These are phyloP conservation scores for Boletus tomentosulus DNA, from an alignment of 768 basidiomycete genomes.

Conservation along the genomic window DNA sequence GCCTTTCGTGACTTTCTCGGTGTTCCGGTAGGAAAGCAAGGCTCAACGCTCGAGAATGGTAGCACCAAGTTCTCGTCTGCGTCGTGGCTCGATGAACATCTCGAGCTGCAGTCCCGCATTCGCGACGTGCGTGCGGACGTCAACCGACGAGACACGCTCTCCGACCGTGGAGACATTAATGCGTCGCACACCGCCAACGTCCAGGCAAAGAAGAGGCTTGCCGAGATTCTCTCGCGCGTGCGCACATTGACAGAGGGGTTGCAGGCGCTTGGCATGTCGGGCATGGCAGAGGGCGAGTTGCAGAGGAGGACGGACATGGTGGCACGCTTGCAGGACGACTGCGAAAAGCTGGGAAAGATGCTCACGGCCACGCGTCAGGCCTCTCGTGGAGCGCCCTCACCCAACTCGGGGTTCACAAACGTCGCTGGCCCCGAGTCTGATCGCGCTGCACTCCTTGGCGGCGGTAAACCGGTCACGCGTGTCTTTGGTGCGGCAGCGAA, in stretches of 20 bases:
- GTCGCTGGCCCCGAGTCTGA: constrained; percentile 46
- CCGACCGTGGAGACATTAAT: constrained; percentile 66
- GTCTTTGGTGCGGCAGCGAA: constrained; percentile 68
- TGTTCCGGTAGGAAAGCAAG: constrained; percentile 63
- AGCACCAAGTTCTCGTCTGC: constrained; percentile 60
- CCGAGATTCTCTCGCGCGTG: constrained; percentile 70
- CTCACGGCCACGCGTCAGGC: constrained; percentile 68
- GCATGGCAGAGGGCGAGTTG: constrained; percentile 89
- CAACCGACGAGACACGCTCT: constrained; percentile 82
- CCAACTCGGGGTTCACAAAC: constrained; percentile 27
- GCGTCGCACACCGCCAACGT: constrained; percentile 78
- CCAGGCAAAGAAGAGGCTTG: constrained; percentile 80
- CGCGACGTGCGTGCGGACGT: constrained; percentile 83
- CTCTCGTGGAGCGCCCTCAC: constrained; percentile 33
- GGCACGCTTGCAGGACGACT: constrained; percentile 83
- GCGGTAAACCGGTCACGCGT: constrained; percentile 52
- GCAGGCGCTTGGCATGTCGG: constrained; percentile 56
- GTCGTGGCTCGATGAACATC: constrained; percentile 89
- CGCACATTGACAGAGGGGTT: constrained; percentile 67
- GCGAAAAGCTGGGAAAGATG: constrained; percentile 83
- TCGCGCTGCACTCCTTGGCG: constrained; percentile 61
- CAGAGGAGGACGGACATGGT: constrained; percentile 88
- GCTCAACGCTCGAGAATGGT: constrained; percentile 22
- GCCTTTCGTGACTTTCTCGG: constrained; percentile 87
- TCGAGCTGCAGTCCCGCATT: constrained; percentile 68